Evolutionary conservation across 257 asterid species (phyloP), one percentile per base, ranked within the genome.

Genomic region (Oldenlandia corymbosa): DNA sequence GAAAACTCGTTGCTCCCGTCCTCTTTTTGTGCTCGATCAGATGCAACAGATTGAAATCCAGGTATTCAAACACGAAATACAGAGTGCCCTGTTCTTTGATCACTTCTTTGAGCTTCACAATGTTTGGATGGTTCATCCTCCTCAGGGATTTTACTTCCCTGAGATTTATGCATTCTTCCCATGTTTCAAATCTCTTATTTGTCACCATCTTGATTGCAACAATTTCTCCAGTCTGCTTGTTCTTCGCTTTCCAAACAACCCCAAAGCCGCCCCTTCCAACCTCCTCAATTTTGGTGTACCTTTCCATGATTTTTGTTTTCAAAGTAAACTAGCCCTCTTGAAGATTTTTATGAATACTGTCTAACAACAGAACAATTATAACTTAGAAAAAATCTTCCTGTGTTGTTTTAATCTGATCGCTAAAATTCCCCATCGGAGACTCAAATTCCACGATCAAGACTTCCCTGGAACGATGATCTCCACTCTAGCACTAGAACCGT

Each of bases 191-290:
- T 55, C 83, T 88, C 73, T 86, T 88, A 85, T 91, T n/a, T n/a
- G n/a, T 91, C 96, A 91, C 84, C 69, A 76, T 84, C 75, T 91
- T 91, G 21, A 91, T 81, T 16, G 98, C 98, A 52, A 91, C 98
- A 91, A 88, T 91, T 88, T 91, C 98, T 69, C 94, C 92, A 80
- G 92, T 79, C 65, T 83, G 95, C 78, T 80, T 84, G 83, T 85
- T 86, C 52, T 84, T 64, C 63, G 96, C 98, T 67, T 88, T 81
- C 96, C 96, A 91, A 65, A 91, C 98, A 82, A 71, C 83, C 53
- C 98, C 98, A 71, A 88, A 91, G 16, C 96, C 83, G 70, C 96
- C 98, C 74, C 75, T 88, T 65, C 98, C 98, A 64, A 91, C 96
- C 77, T 91, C 96, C 74, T 78, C 83, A 68, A 88, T 88, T 73